Percentiles rank a stretch among this genome's conserved stretches.
Evolutionary conservation across 2,329 filamentous ascomycete species (phyloP).

Genomic region (Phoma sp.): DNA sequence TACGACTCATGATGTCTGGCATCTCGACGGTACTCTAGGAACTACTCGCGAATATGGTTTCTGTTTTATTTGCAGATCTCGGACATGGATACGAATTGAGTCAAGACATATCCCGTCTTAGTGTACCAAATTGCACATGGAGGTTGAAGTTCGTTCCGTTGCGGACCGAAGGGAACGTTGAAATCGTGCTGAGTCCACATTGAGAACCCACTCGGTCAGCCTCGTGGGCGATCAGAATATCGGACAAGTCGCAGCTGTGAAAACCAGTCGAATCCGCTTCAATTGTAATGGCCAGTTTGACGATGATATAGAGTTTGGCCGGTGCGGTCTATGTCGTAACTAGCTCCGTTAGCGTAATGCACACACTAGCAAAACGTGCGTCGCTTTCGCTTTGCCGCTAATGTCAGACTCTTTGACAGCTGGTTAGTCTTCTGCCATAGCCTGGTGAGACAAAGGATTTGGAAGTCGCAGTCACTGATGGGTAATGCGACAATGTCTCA

Average conservation of each 20-base stretch:
- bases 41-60: conserved; percentile 1
- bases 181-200: neutral
- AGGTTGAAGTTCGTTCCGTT: neutral
- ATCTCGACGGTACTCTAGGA: neutral
- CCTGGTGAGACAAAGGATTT: conserved; percentile 19
- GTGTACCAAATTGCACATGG: conserved; percentile 5
- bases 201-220: neutral
- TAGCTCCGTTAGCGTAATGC: conserved; percentile 23
- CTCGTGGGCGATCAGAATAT: neutral
- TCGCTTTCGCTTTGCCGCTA: conserved; percentile 6
- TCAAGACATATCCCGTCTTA: neutral
- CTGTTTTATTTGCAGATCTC: conserved; percentile 7
- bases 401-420: conserved; percentile 32
- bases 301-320: conserved; percentile 23
- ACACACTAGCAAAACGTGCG: conserved; percentile 7
- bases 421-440: conserved; percentile 19
- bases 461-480: conserved; percentile 21
- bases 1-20: neutral
- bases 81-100: neutral
- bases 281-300: conserved; percentile 19
- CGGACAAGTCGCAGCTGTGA: conserved; percentile 28
- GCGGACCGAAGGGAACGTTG: neutral
- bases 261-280: conserved; percentile 10
- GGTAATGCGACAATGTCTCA: conserved; percentile 20
- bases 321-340: conserved; percentile 11